A percentile compares a stretch with the other conserved stretches of the same genome.
These are phyloP conservation scores for Rhizomucor miehei DNA, from an alignment of 371 early-diverging fungal genomes.

Conservation along the genomic window DNA sequence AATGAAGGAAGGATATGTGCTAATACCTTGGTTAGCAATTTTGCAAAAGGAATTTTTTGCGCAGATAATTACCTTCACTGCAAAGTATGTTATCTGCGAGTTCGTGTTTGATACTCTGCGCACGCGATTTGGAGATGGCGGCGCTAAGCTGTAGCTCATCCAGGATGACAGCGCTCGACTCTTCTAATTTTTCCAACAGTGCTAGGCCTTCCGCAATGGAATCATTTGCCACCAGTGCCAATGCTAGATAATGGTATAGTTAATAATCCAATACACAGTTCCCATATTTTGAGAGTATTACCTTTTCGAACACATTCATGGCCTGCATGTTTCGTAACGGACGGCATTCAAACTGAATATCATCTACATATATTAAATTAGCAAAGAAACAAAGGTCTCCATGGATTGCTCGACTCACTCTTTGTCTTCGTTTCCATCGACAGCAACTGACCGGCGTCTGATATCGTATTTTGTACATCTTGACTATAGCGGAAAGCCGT, in stretches of 20 bases:
- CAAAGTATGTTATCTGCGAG: not conserved
- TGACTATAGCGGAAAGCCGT: not conserved
- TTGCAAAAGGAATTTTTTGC: not conserved
- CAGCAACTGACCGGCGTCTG: not conserved
- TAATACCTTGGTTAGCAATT: not conserved
- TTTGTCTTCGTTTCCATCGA: not conserved
- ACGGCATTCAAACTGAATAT: conserved; percentile 8
- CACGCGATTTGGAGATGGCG: not conserved
- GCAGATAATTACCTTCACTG: not conserved
- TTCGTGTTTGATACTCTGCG: not conserved
- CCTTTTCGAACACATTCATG: conserved; percentile 21
- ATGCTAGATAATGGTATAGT: conserved; percentile 6
- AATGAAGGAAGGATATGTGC: conserved; percentile 15
- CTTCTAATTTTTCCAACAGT: conserved; percentile 8
- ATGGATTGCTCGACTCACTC: not conserved
- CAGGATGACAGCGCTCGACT: not conserved
- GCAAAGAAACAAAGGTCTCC: not conserved
- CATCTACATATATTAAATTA: conserved; percentile 1
- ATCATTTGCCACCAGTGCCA: conserved; percentile 5
- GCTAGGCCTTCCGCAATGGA: conserved; percentile 1
- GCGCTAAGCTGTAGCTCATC: conserved; percentile 1
- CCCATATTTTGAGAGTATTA: too few relatives aligned
- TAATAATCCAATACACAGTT: not conserved
- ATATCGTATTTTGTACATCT: not conserved
- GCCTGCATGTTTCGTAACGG: conserved; percentile 14